Conservation (phyloP, 306 rosid genomes). For the Comarum palustre region DNA sequence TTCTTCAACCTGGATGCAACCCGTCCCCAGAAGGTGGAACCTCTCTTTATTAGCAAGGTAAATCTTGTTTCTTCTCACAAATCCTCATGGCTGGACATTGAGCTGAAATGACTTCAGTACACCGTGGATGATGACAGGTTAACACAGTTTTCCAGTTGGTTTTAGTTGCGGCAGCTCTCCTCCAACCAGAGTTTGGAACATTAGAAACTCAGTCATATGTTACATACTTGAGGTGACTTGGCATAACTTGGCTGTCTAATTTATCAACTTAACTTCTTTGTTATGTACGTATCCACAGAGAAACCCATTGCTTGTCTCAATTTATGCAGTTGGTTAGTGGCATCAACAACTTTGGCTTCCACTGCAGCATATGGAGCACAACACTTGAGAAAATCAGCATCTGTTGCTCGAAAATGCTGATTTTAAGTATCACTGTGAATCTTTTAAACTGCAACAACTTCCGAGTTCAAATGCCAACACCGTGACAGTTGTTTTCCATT, state of each 20-base stretch:
- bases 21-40: slow-evolving; percentile 71
- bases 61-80: slow-evolving; percentile 1
- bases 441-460: neutral
- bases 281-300: neutral
- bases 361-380: slow-evolving; percentile 65
- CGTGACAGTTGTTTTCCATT: neutral
- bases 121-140: slow-evolving; percentile 46
- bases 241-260: neutral
- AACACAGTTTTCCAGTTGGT: slow-evolving; percentile 88
- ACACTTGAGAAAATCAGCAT: slow-evolving; percentile 40
- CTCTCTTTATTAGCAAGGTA: slow-evolving; percentile 92
- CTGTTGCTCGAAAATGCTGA: slow-evolving; percentile 10
- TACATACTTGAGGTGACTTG: slow-evolving; percentile 58
- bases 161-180: slow-evolving; percentile 78
- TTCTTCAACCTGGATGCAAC: slow-evolving; percentile 74
- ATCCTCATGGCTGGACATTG: neutral
- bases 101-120: neutral
- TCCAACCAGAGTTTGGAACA: slow-evolving; percentile 90
- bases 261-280: neutral
- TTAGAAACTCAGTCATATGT: slow-evolving; percentile 57
- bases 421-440: neutral
- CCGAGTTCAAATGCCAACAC: neutral
- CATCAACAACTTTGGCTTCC: slow-evolving; percentile 66
- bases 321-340: slow-evolving; percentile 83
- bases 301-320: neutral